Evolutionary conservation across 495 filamentous ascomycete genomes (phyloP).

Genomic region (Aspergillus diversus): DNA sequence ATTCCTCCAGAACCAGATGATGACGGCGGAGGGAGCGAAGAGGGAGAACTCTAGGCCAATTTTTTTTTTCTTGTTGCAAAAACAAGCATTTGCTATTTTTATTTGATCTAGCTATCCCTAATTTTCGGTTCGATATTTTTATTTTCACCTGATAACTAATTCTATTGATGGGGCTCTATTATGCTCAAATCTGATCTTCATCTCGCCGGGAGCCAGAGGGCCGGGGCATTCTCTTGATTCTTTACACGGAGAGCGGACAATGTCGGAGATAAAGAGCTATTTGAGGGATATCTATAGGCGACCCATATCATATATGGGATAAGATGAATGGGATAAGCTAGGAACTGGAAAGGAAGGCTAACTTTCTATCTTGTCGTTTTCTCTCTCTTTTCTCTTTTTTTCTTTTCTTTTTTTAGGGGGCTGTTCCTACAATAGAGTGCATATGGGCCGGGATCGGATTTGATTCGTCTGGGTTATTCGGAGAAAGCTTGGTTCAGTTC

Average conservation of each 20-base stretch:
- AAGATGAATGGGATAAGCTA: no score
- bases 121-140: neutral
- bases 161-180: no score
- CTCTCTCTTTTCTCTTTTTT: neutral
- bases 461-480: neutral
- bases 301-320: no score
- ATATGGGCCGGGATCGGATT: neutral
- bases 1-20: conserved; percentile 25
- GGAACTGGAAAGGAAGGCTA: no score
- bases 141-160: no score
- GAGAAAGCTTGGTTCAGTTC: neutral
- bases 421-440: conserved; percentile 3
- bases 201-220: no score
- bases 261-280: no score
- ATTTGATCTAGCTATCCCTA: neutral
- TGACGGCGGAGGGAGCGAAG: conserved; percentile 47
- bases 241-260: no score
- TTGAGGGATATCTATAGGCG: no score
- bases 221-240: no score
- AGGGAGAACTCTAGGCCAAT: conserved; percentile 45
- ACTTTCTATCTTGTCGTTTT: neutral
- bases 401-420: neutral
- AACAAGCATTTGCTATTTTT: neutral
- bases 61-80: conserved; percentile 1
- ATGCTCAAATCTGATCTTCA: no score